Evolutionary conservation across 2,329 filamentous ascomycete species (phyloP).

Genomic region (Fusarium palustre): DNA sequence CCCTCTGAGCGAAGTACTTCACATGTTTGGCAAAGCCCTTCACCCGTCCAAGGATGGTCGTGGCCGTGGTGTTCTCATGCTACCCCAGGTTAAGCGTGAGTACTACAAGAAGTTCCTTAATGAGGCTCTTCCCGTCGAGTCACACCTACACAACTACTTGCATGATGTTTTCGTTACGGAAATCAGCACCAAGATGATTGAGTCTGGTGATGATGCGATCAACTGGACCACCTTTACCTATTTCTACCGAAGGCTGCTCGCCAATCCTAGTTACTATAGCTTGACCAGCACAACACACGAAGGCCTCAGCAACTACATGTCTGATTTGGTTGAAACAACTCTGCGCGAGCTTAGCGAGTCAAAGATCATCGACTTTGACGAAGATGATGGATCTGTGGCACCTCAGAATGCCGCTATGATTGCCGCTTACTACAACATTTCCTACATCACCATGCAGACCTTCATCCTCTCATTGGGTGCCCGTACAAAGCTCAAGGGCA

Average conservation of each 20-base stretch:
- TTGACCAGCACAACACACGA: slow-evolving; percentile 90
- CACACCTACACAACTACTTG: slow-evolving; percentile 88
- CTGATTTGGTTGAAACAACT: slow-evolving; percentile 92
- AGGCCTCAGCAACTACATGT: slow-evolving; percentile 92
- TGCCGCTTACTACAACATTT: slow-evolving; percentile 98
- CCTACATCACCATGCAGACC: slow-evolving; percentile 99
- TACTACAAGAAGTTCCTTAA: slow-evolving; percentile 99
- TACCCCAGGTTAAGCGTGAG: slow-evolving; percentile 91
- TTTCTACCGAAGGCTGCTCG: slow-evolving; percentile 93
- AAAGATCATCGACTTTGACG: slow-evolving; percentile 95
- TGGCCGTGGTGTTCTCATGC: slow-evolving; percentile 94
- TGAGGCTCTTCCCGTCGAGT: slow-evolving; percentile 95
- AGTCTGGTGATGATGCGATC: slow-evolving; percentile 95
- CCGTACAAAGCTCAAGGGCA: slow-evolving; percentile 94
- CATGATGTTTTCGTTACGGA: slow-evolving; percentile 98
- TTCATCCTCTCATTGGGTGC: slow-evolving; percentile 90
- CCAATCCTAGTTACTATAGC: slow-evolving; percentile 97
- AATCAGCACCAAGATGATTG: slow-evolving; percentile 94
- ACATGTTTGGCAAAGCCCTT: slow-evolving; percentile 97
- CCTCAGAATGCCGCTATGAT: slow-evolving; percentile 98
- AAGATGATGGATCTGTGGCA: slow-evolving; percentile 89
- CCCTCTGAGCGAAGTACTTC: slow-evolving; percentile 89
- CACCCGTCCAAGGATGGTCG: slow-evolving; percentile 81
- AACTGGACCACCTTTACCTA: slow-evolving; percentile 99
- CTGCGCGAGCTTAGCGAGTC: slow-evolving; percentile 90